These are phyloP conservation scores for Ogataea pini DNA, from an alignment of 805 yeast species.

Conservation along the genomic window DNA sequence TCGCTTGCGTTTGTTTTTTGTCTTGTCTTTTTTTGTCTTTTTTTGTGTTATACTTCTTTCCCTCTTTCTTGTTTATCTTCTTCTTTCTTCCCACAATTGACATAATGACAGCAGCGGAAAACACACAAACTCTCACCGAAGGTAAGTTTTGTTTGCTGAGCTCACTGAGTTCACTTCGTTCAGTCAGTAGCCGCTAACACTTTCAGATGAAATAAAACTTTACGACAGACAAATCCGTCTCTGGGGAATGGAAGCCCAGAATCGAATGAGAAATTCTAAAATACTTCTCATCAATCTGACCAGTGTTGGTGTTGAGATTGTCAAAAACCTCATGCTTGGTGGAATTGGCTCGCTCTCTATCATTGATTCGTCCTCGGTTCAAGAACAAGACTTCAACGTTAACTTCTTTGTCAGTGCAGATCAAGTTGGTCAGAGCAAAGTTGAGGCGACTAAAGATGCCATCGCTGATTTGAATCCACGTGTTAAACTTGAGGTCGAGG, in stretches of 20 bases:
- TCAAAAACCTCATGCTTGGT: constrained; percentile 82
- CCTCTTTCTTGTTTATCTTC: background rate
- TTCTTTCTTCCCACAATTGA: too few species aligned
- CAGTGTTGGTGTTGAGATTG: constrained; percentile 77
- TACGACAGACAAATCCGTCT: constrained; percentile 93
- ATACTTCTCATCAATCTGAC: constrained; percentile 72
- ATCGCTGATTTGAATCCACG: constrained; percentile 79
- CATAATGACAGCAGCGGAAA: background rate
- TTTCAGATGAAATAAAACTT: constrained; percentile 76
- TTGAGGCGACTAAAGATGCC: constrained; percentile 53
- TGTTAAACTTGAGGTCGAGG: constrained; percentile 56
- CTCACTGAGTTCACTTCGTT: background rate
- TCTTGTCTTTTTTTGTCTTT: constrained; percentile 3
- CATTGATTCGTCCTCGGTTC: constrained; percentile 55
- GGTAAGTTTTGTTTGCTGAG: constrained; percentile 8
- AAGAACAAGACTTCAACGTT: constrained; percentile 63
- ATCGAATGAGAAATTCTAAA: constrained; percentile 67
- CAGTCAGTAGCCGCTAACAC: too few species aligned
- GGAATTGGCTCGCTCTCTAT: constrained; percentile 83
- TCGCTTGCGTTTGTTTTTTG: background rate
- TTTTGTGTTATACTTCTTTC: background rate
- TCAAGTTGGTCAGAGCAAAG: constrained; percentile 57
- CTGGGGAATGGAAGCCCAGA: constrained; percentile 96
- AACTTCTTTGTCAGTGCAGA: constrained; percentile 69
- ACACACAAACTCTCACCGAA: constrained; percentile 14